A percentile compares a stretch with the other conserved stretches of the same genome.
These are phyloP conservation scores for Eutrema salsugineum DNA, from an alignment of 441 rosid species.

Conservation along the genomic window DNA sequence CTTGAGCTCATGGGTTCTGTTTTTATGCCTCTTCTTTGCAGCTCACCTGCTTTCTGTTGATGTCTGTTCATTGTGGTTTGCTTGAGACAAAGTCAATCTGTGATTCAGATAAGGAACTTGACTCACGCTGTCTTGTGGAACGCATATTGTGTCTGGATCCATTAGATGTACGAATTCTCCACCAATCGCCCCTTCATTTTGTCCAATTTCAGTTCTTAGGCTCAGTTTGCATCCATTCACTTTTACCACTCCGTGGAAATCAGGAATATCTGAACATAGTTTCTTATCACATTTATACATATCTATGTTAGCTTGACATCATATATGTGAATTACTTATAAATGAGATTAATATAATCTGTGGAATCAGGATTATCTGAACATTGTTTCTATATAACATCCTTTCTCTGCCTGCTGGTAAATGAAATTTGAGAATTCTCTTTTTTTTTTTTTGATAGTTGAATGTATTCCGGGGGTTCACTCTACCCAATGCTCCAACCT, in stretches of 20 bases:
- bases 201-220: neutral
- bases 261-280: neutral
- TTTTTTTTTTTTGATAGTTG: constrained; percentile 40
- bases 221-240: neutral
- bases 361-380: neutral
- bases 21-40: constrained; percentile 22
- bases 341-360: too few relatives aligned
- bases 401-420: neutral
- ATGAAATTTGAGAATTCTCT: neutral
- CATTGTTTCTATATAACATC: neutral
- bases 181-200: neutral
- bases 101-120: constrained; percentile 54
- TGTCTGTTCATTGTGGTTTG: constrained; percentile 50
- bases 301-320: neutral
- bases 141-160: constrained; percentile 71
- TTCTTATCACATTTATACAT: neutral
- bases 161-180: constrained; percentile 54
- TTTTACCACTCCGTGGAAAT: neutral
- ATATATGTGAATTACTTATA: neutral
- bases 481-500: constrained; percentile 77
- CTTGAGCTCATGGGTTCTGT: neutral
- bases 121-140: constrained; percentile 54
- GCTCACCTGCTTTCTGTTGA: constrained; percentile 76
- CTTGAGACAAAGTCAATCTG: constrained; percentile 59
- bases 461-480: constrained; percentile 82